Evolutionary conservation across 1,284 basidiomycete species (phyloP).

Genomic region (Moesziomyces aphidis): DNA sequence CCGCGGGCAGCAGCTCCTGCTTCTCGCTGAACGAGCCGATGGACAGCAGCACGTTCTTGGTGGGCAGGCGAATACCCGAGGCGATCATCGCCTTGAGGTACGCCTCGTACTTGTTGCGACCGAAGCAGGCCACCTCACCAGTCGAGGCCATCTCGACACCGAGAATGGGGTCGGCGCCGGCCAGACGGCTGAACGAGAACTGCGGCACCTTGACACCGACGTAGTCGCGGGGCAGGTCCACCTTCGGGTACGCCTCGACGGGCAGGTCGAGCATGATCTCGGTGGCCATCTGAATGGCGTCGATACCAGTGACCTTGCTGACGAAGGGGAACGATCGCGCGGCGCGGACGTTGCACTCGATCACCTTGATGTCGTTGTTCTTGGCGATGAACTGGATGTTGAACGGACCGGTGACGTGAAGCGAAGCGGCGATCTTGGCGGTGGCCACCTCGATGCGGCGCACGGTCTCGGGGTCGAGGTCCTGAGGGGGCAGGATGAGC

Average conservation of each 20-base stretch:
- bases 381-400: constrained; percentile 99
- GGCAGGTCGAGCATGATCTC: constrained; percentile 95
- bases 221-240: constrained; percentile 87
- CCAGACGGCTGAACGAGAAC: constrained; percentile 95
- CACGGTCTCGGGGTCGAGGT: constrained; percentile 95
- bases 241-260: constrained; percentile 88
- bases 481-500: constrained; percentile 96
- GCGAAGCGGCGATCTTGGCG: constrained; percentile 90
- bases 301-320: constrained; percentile 95
- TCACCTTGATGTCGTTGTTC: constrained; percentile 99
- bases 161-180: constrained; percentile 96
- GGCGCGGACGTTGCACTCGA: constrained; percentile 97
- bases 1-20: constrained; percentile 91
- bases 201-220: constrained; percentile 99
- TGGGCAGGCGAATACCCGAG: constrained; percentile 91
- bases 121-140: constrained; percentile 98
- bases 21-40: constrained; percentile 98
- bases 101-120: constrained; percentile 96
- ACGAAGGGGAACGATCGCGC: constrained; percentile 99
- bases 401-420: constrained; percentile 98
- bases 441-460: constrained; percentile 96
- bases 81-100: constrained; percentile 97
- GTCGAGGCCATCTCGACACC: constrained; percentile 99
- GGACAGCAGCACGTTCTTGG: constrained; percentile 94
- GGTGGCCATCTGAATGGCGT: constrained; percentile 98